These are phyloP conservation scores for Teunomyces lycoperdinae DNA, from an alignment of 805 yeast species.

Conservation along the genomic window DNA sequence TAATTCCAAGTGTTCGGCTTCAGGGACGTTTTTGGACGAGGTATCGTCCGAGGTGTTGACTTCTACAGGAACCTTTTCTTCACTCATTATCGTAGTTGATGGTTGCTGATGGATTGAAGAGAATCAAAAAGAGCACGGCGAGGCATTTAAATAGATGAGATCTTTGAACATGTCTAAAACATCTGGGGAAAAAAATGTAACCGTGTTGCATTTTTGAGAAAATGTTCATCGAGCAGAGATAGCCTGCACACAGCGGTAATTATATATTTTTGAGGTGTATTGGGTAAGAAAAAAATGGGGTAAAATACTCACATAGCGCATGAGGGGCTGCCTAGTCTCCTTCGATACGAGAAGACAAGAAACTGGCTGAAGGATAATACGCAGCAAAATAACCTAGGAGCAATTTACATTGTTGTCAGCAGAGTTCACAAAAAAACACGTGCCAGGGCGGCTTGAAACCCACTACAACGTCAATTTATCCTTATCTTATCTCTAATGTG, in stretches of 20 bases:
- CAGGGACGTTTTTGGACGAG: constrained; percentile 5
- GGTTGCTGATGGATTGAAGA: not conserved
- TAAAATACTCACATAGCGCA: not conserved
- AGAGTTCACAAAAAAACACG: no score
- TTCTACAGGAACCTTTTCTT: constrained; percentile 5
- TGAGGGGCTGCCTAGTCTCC: not conserved
- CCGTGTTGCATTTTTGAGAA: constrained; percentile 6
- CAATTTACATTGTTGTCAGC: no score
- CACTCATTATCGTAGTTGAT: not conserved
- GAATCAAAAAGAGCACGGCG: not conserved
- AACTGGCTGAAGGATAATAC: no score
- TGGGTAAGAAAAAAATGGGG: not conserved
- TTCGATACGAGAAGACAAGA: no score
- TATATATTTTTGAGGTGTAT: not conserved
- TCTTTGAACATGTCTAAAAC: not conserved
- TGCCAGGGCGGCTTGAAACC: no score
- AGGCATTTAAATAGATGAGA: not conserved
- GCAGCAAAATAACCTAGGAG: no score
- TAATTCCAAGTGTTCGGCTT: constrained; percentile 17
- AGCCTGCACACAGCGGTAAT: not conserved
- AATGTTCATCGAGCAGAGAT: not conserved
- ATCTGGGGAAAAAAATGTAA: constrained; percentile 5
- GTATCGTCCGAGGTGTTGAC: constrained; percentile 6
- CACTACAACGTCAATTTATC: no score
- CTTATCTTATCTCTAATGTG: no score